Evolutionary conservation across 1,284 basidiomycete genomes (phyloP), one percentile per base, ranked within the genome.

Genomic region (Gomphus bonarii): DNA sequence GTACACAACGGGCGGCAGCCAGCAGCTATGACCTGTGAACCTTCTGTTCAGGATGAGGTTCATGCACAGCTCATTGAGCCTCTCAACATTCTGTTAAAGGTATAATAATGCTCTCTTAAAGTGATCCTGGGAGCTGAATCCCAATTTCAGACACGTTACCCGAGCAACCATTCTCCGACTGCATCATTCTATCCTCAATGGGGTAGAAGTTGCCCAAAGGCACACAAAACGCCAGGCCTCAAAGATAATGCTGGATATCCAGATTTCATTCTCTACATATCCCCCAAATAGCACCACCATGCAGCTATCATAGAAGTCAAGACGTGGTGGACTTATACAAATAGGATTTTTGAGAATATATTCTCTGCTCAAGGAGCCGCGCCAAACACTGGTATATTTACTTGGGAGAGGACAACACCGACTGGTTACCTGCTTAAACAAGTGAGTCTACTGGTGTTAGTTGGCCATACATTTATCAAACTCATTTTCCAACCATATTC

Each of bases 311-410:
- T 16, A 11, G 51, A 54, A 25, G 38, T 54, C 3, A 54, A 54
- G 51, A 54, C 51, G 12, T 54, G 36, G 51, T 54, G 51, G 51
- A 10, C 51, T 30, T 54, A 54, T 25, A n/a, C 18, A n/a, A 30
- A 38, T 11, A 1, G 14, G 3, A 14, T 9, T 5, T n/a, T 54
- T 43, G 1, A 18, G 3, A 36, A 28, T 20, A 40, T 38, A 38
- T 38, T 38, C 36, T 3, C 3, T 38, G 14, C 3, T 6, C 10
- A 3, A 3, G 11, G 7, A 6, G 14, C 36, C 14, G 7, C 7
- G 36, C 36, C 6, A 12, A 6, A 3, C 36, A 38, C 6, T 3
- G 11, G 36, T 16, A 12, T 12, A 9, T 38, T 38, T 12, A 3
- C 3, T 3, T 38, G 36, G 36, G 14, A 38, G 9, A 16, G 36